Percentiles rank a stretch among this genome's conserved stretches.
phyloP scores from a whole-genome alignment of 495 filamentous ascomycete species.

The Aspergillus taichungensis region DNA sequence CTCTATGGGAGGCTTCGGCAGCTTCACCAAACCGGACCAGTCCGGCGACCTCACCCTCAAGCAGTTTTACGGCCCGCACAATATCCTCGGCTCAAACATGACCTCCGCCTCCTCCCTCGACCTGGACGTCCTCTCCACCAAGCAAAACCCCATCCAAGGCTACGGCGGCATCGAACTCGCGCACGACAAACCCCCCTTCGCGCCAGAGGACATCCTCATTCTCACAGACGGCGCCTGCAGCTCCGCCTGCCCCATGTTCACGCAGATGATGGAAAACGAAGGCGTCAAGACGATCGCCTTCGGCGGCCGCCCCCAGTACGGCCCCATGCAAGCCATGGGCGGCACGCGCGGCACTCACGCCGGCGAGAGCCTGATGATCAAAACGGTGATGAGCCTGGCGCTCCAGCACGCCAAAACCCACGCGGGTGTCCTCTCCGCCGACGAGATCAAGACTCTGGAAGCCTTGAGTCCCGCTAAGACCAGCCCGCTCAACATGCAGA shows the following conservation, averaged over 20 bases:
- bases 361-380: too few relatives aligned
- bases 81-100: conserved; percentile 33
- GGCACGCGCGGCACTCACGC: conserved; percentile 9
- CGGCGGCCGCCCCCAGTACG: conserved; percentile 46
- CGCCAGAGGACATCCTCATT: conserved; percentile 43
- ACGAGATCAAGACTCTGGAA: too few relatives aligned
- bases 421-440: too few relatives aligned
- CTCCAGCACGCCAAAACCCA: too few relatives aligned
- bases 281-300: conserved; percentile 49
- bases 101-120: conserved; percentile 40
- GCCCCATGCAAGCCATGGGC: conserved; percentile 54
- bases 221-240: conserved; percentile 50
- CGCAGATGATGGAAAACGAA: conserved; percentile 38
- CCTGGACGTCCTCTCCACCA: conserved; percentile 24
- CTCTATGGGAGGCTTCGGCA: too few relatives aligned
- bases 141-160: conserved; percentile 27
- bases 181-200: conserved; percentile 27
- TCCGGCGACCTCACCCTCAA: conserved; percentile 42
- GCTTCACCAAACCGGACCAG: conserved; percentile 18
- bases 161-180: conserved; percentile 23
- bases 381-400: too few relatives aligned
- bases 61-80: conserved; percentile 42
- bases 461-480: too few relatives aligned
- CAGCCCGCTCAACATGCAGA: too few relatives aligned
- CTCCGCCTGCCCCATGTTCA: conserved; percentile 51